phyloP scores from a whole-genome alignment of 2,329 filamentous ascomycete species.

The Alternaria brassicicola region DNA sequence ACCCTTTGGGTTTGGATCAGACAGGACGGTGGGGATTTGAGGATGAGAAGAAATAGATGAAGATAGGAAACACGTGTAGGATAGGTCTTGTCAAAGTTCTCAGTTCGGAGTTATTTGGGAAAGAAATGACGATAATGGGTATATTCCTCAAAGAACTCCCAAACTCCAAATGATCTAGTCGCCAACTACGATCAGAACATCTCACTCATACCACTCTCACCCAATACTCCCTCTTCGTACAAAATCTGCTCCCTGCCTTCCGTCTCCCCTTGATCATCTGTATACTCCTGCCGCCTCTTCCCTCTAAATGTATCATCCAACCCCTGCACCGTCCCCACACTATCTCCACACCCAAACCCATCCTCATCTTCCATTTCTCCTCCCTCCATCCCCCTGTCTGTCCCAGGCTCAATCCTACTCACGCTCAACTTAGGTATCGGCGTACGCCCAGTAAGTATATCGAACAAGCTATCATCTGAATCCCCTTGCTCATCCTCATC shows the following conservation, averaged over 20 bases:
- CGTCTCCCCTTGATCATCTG: not conserved
- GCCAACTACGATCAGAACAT: constrained; percentile 36
- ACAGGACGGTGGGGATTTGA: constrained; percentile 47
- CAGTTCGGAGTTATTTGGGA: not conserved
- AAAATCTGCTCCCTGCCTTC: not conserved
- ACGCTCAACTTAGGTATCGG: constrained; percentile 43
- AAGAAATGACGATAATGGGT: not conserved
- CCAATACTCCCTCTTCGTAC: constrained; percentile 20
- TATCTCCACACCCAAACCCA: constrained; percentile 36
- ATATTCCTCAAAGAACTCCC: not conserved
- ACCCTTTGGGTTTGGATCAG: constrained; percentile 50
- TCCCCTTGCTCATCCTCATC: constrained; percentile 44
- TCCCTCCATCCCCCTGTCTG: constrained; percentile 4
- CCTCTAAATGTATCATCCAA: constrained; percentile 56
- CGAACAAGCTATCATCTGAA: constrained; percentile 56
- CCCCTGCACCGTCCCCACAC: constrained; percentile 20
- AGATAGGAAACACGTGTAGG: not conserved
- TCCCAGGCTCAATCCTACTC: constrained; percentile 1
- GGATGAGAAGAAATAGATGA: constrained; percentile 30
- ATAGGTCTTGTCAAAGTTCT: not conserved
- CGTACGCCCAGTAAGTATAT: constrained; percentile 56
- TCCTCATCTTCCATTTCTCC: constrained; percentile 11
- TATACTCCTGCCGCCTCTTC: constrained; percentile 27
- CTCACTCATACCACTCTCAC: constrained; percentile 45
- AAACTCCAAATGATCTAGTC: not conserved